phyloP scores from a whole-genome alignment of 148 eudicot genomes.

The Rhododendron griersonianum region DNA sequence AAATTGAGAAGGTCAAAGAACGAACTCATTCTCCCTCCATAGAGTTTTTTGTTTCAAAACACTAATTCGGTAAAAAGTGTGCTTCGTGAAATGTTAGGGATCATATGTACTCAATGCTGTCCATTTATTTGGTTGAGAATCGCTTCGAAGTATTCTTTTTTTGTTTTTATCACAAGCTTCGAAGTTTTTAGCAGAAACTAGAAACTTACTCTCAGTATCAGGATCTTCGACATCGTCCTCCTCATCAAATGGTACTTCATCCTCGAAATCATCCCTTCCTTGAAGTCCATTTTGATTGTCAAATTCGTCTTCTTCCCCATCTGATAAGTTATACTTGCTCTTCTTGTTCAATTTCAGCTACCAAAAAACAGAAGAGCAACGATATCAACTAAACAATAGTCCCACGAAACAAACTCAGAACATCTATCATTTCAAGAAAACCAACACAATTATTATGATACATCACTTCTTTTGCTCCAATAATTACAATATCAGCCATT shows the following conservation, averaged over 20 bases:
- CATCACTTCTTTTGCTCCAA: neutral
- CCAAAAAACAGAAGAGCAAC: neutral
- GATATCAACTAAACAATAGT: neutral
- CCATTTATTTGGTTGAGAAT: neutral
- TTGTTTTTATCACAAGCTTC: neutral
- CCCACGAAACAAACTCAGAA: neutral
- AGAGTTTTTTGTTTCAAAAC: neutral
- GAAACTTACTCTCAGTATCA: conserved; percentile 35
- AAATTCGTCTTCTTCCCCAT: conserved; percentile 89
- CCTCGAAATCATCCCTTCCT: conserved; percentile 76
- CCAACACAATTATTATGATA: neutral
- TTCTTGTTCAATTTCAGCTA: conserved; percentile 69
- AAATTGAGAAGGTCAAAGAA: neutral
- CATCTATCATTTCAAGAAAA: neutral
- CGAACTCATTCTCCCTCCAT: neutral
- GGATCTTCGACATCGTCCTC: conserved; percentile 46
- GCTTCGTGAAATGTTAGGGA: neutral
- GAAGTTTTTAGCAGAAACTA: neutral
- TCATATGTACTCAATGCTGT: neutral
- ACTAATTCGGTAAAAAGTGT: neutral
- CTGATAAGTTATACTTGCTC: conserved; percentile 75
- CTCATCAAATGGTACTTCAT: conserved; percentile 57
- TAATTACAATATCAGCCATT: neutral
- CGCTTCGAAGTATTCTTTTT: neutral
- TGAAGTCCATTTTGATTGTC: conserved; percentile 31